Percentiles rank a stretch among this genome's conserved stretches.
Evolutionary conservation across 495 filamentous ascomycete genomes (phyloP).

Genomic region (Rhizodiscina lignyota): DNA sequence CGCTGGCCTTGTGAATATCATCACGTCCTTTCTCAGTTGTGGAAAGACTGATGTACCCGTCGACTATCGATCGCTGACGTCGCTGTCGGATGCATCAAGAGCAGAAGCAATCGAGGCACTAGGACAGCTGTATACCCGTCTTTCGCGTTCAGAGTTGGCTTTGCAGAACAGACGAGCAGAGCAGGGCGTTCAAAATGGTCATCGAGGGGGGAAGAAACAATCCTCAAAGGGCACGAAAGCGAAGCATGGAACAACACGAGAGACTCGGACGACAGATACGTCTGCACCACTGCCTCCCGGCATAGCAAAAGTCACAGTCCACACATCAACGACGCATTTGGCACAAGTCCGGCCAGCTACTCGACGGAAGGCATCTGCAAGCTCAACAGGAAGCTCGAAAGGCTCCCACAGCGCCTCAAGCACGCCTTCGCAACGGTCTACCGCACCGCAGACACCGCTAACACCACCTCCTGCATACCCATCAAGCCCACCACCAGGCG

Average conservation of each 20-base stretch:
- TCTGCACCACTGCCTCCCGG: not conserved
- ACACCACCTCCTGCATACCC: not conserved
- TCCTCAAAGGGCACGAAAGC: too few relatives aligned
- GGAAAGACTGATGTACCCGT: constrained; percentile 13
- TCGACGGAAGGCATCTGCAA: not conserved
- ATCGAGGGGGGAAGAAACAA: not conserved
- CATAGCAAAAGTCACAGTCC: not conserved
- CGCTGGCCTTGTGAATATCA: constrained; percentile 25
- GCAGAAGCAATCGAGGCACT: constrained; percentile 18
- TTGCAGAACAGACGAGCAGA: constrained; percentile 6
- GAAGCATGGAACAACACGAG: too few relatives aligned
- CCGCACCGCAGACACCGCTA: not conserved
- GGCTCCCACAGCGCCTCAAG: not conserved
- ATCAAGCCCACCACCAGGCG: not conserved
- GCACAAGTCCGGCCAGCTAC: not conserved
- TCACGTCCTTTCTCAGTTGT: constrained; percentile 19
- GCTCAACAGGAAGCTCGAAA: not conserved
- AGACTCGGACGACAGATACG: too few relatives aligned
- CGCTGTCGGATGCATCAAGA: constrained; percentile 20
- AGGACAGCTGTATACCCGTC: constrained; percentile 15
- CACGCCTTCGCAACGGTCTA: not conserved
- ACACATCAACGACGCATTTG: not conserved
- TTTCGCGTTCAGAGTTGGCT: constrained; percentile 10
- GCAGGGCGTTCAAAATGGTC: constrained; percentile 3
- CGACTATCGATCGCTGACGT: constrained; percentile 21